Conservation (phyloP, 768 basidiomycete species). For the Mycena kentingensis region DNA sequence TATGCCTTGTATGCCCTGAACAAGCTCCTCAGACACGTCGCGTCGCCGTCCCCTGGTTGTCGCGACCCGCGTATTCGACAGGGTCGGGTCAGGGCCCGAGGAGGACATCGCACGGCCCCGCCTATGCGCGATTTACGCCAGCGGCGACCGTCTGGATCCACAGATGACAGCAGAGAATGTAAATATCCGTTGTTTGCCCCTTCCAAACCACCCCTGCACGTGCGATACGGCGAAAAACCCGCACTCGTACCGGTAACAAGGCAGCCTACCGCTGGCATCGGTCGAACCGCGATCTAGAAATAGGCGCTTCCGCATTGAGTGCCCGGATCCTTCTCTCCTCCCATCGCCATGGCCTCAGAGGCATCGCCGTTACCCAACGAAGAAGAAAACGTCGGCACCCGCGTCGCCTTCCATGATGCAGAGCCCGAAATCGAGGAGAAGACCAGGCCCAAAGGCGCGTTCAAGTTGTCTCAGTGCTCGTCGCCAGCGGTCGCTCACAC, state of each 20-base stretch:
- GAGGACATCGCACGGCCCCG: background rate
- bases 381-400: slow-evolving; percentile 35
- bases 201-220: background rate
- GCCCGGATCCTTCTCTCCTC: background rate
- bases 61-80: background rate
- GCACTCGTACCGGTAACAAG: background rate
- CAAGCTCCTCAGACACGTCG: too few species aligned
- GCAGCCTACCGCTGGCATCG: too few species aligned
- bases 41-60: too few species aligned
- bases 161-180: background rate
- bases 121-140: background rate
- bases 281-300: slow-evolving; percentile 2
- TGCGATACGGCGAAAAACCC: slow-evolving; percentile 9
- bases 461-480: background rate
- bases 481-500: background rate
- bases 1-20: too few species aligned
- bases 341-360: slow-evolving; percentile 6
- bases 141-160: background rate
- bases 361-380: slow-evolving; percentile 27
- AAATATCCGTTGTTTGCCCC: background rate
- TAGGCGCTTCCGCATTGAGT: background rate
- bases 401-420: slow-evolving; percentile 55
- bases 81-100: background rate
- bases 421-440: slow-evolving; percentile 44
- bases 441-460: slow-evolving; percentile 51